Base-by-base conservation (phyloP, 768 basidiomycete genomes). In the Paxillus rubicundulus region DNA sequence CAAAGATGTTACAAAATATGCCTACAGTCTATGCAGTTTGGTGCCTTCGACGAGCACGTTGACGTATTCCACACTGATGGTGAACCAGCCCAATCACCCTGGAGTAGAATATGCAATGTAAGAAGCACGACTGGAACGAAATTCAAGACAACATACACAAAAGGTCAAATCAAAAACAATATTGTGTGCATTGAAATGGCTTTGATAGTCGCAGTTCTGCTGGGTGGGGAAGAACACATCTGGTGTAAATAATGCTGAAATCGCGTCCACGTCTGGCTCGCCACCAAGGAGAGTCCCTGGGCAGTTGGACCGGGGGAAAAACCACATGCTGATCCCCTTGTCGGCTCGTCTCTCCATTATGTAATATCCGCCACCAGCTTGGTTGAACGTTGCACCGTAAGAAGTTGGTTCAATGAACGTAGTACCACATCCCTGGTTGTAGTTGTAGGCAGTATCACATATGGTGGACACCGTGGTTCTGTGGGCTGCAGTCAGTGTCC, bases 371-470 rank as follows among this genome's bases (percentile, higher is more conserved):
- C 87, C 87, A 24, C 78, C 76, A 13, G 64, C 66, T 12, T 33
- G 27, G 61, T 85, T 85, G 69, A 85, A 82, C 13, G 53, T 61
- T 28, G 60, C 6, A 20, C 82, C 82, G 58, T 77, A 82, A 12
- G 79, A 78, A 17, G 70, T 65, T 17, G 38, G 54, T 5, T 64
- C 65, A 12, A 52, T 60, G 58, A 78, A 76, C 2, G 65, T 59
- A 18, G 79, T 79, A 37, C 84, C 82, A 60, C 86, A 88, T 12
- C 86, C 86, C 61, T 76, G 72, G 59, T 87, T 88, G 60, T 58
- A 75, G 61, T 82, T 80, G 13, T 71, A 72, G 9, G 62, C 50
- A 7, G 76, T 62, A 55, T 85, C 74, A 65, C 84, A 86, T 58
- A 78, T 63, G 7, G 71, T 71, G 2, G 78, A 77, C 2, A 70